A percentile compares a stretch with the other conserved stretches of the same genome.
These are phyloP conservation scores for Paralagenidium karlingii DNA, from an alignment of 352 stramenopile species.

Conservation along the genomic window DNA sequence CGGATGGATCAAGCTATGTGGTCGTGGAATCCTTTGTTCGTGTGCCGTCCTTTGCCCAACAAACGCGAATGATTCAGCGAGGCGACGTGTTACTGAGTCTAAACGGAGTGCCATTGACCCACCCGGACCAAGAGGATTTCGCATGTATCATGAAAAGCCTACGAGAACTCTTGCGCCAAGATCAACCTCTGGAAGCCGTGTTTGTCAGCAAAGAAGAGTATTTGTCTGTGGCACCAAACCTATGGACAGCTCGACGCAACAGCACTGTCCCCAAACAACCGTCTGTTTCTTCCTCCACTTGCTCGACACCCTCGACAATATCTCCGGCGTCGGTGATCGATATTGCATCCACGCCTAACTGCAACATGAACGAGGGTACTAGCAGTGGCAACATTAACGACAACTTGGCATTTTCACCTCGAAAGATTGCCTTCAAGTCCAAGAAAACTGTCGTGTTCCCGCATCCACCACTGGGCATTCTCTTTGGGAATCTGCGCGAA, in stretches of 20 bases:
- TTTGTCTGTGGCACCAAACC: slow-evolving; percentile 20
- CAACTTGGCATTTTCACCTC: slow-evolving; percentile 1
- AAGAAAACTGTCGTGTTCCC: slow-evolving; percentile 50
- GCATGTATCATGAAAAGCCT: slow-evolving; percentile 47
- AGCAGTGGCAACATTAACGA: neutral
- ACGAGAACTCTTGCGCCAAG: slow-evolving; percentile 27
- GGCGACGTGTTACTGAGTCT: slow-evolving; percentile 57
- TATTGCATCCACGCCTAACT: neutral
- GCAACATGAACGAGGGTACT: neutral
- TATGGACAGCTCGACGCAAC: no score
- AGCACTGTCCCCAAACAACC: no score
- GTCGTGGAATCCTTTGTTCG: slow-evolving; percentile 53
- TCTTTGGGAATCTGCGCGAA: slow-evolving; percentile 77
- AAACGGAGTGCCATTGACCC: slow-evolving; percentile 38
- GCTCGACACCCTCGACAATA: no score
- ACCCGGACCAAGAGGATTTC: slow-evolving; percentile 30
- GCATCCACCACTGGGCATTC: slow-evolving; percentile 50
- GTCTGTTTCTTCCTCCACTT: no score
- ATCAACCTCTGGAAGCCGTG: slow-evolving; percentile 30
- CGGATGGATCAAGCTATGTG: slow-evolving; percentile 44
- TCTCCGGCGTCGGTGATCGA: no score
- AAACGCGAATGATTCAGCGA: slow-evolving; percentile 36
- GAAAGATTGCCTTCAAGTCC: slow-evolving; percentile 6
- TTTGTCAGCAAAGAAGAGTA: slow-evolving; percentile 54
- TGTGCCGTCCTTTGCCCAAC: slow-evolving; percentile 61